These are phyloP conservation scores for Begonia peltatifolia DNA, from an alignment of 306 rosid genomes.

Conservation along the genomic window DNA sequence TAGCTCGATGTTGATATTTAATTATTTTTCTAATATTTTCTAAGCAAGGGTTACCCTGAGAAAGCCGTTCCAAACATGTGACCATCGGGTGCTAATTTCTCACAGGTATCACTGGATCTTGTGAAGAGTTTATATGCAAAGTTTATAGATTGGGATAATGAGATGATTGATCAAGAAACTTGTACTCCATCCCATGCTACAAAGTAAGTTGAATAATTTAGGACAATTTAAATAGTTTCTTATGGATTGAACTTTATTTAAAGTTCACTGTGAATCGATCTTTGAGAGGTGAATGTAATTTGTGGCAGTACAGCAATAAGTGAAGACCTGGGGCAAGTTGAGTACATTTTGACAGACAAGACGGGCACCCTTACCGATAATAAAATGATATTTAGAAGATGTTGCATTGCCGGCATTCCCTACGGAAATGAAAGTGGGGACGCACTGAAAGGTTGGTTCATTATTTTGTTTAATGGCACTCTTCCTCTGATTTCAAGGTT, in stretches of 20 bases:
- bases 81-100: constrained; percentile 15
- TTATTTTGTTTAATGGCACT: neutral
- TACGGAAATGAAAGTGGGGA: constrained; percentile 89
- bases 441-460: constrained; percentile 74
- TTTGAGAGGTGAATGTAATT: constrained; percentile 33
- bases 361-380: constrained; percentile 97
- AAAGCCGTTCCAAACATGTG: constrained; percentile 11
- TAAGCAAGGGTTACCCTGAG: neutral
- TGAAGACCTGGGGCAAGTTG: constrained; percentile 98
- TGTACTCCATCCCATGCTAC: constrained; percentile 83
- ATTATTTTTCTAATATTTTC: too few relatives aligned
- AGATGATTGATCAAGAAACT: constrained; percentile 79
- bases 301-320: constrained; percentile 99
- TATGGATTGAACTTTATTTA: constrained; percentile 3
- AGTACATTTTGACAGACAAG: constrained; percentile 96
- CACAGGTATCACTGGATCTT: constrained; percentile 91
- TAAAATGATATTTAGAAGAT: constrained; percentile 93
- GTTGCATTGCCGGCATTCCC: constrained; percentile 66
- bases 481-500: too few relatives aligned
- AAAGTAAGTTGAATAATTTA: constrained; percentile 51
- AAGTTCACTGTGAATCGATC: neutral
- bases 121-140: constrained; percentile 95
- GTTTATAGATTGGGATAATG: constrained; percentile 91
- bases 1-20: neutral
- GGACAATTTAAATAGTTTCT: neutral